phyloP scores from a whole-genome alignment of 441 rosid species.

The Gossypium armourianum region DNA sequence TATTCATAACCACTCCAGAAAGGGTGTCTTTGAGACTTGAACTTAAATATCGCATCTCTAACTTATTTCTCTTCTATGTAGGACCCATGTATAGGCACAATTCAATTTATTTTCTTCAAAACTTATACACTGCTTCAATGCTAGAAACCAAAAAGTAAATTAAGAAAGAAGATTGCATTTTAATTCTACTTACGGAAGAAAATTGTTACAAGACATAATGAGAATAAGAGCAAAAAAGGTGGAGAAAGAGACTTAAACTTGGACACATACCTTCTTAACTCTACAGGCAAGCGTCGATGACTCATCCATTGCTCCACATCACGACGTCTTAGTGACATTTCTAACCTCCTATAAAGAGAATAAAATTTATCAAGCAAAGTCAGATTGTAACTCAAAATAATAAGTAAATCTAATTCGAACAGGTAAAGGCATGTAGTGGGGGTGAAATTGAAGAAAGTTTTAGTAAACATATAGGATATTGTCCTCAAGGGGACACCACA shows the following conservation, averaged over 20 bases:
- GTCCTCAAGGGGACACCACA: not conserved
- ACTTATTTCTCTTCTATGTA: not conserved
- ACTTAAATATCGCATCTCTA: not conserved
- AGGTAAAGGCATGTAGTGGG: not conserved
- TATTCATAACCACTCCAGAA: not conserved
- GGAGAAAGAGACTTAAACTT: not conserved
- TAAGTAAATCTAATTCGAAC: not conserved
- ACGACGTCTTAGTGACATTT: conserved; percentile 68
- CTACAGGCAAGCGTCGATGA: conserved; percentile 62
- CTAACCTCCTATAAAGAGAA: conserved; percentile 44
- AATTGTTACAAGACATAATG: not conserved
- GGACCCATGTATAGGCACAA: not conserved
- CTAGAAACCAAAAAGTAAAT: not conserved
- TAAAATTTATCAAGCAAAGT: conserved; percentile 14
- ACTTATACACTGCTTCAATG: not conserved
- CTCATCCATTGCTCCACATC: conserved; percentile 93
- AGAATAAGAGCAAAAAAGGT: not conserved
- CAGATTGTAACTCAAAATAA: not conserved
- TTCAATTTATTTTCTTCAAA: not conserved
- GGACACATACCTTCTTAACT: conserved; percentile 42
- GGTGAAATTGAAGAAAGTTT: not conserved
- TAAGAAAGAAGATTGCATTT: not conserved
- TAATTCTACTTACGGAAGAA: not conserved
- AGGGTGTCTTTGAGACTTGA: not conserved
- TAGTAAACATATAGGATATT: not conserved